Evolutionary conservation across 495 filamentous ascomycete genomes (phyloP).

Genomic region (Aspergillus coremiiformis): DNA sequence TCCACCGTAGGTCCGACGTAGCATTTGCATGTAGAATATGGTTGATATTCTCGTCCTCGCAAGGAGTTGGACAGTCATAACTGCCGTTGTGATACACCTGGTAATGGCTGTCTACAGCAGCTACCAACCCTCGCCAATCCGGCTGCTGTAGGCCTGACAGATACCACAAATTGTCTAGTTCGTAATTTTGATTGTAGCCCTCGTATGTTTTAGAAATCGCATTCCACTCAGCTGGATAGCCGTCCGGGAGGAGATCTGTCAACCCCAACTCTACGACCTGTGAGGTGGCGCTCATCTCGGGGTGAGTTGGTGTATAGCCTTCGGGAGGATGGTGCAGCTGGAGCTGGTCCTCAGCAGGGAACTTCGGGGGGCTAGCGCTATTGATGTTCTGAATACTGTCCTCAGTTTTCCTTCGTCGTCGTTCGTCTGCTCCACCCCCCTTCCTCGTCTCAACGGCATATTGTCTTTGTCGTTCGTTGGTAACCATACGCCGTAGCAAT

Average conservation of each 20-base stretch:
- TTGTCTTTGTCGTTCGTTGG: constrained; percentile 55
- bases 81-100: constrained; percentile 31
- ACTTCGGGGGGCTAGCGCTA: constrained; percentile 20
- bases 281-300: constrained; percentile 18
- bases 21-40: constrained; percentile 31
- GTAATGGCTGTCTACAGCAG: constrained; percentile 43
- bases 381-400: constrained; percentile 29
- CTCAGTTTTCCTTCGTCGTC: constrained; percentile 38
- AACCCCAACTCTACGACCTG: constrained; percentile 22
- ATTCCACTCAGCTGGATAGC: constrained; percentile 37
- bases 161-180: constrained; percentile 39
- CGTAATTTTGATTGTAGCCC: constrained; percentile 32
- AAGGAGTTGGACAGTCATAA: constrained; percentile 22
- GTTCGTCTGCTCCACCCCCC: constrained; percentile 35
- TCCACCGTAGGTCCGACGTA: constrained; percentile 28
- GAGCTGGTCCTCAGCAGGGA: constrained; percentile 27
- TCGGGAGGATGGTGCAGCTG: constrained; percentile 26
- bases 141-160: constrained; percentile 39
- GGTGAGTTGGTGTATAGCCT: constrained; percentile 20
- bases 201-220: constrained; percentile 31
- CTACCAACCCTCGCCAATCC: constrained; percentile 40
- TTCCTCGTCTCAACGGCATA: constrained; percentile 55
- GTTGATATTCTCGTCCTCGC: constrained; percentile 31
- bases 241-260: constrained; percentile 31
- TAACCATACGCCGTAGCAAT: constrained; percentile 54